phyloP scores from a whole-genome alignment of 2,329 filamentous ascomycete genomes.

The Endothia cerciana region DNA sequence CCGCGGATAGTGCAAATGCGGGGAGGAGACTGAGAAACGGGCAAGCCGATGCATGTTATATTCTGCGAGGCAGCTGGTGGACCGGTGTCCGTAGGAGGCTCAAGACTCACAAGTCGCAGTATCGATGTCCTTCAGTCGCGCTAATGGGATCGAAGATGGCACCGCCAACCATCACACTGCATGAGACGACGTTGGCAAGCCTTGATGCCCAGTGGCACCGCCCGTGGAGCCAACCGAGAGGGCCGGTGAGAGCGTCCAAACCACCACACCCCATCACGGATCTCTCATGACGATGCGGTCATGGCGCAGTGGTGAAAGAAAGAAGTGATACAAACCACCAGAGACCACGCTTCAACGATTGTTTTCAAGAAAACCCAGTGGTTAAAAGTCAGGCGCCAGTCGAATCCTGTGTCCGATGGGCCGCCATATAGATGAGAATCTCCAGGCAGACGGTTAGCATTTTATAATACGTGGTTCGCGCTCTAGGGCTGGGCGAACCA shows the following conservation, averaged over 20 bases:
- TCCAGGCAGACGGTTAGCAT: background rate
- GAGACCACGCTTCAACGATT: background rate
- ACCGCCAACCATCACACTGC: background rate
- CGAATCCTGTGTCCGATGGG: background rate
- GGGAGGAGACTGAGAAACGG: background rate
- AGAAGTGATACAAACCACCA: background rate
- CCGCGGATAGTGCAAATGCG: background rate
- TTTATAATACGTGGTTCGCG: background rate
- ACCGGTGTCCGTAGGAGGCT: background rate
- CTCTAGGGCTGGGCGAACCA: background rate
- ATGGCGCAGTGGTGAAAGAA: background rate
- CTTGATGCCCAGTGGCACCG: background rate
- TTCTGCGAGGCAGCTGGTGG: background rate
- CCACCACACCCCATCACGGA: background rate
- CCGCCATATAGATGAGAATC: background rate
- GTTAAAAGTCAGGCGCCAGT: background rate
- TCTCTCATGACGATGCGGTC: background rate
- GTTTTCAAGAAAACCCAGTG: background rate
- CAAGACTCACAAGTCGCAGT: constrained; percentile 5
- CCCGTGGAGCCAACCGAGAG: background rate
- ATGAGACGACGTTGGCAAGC: constrained; percentile 14
- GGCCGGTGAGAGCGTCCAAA: constrained; percentile 1
- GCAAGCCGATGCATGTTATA: background rate
- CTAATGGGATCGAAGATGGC: constrained; percentile 10
- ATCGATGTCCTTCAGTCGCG: background rate